Evolutionary conservation across 495 filamentous ascomycete species (phyloP).

Genomic region (Aspergillus wentii): DNA sequence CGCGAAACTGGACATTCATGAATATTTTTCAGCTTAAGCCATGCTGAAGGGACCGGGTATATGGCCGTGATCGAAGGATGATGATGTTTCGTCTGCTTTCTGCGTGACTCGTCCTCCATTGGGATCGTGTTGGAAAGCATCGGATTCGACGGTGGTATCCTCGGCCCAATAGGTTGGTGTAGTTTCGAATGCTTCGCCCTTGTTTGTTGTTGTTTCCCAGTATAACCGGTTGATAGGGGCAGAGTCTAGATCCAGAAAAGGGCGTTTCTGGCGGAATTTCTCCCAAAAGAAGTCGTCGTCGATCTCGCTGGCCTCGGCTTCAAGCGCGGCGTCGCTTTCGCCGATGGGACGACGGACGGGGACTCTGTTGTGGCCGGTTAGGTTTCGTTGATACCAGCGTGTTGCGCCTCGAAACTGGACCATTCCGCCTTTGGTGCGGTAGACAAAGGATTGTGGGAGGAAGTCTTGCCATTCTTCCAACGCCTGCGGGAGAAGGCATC

Average conservation of each 20-base stretch:
- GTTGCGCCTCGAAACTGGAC: constrained; percentile 17
- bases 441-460: constrained; percentile 30
- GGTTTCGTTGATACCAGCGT: constrained; percentile 1
- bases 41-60: too few relatives aligned
- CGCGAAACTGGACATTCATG: too few relatives aligned
- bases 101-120: too few relatives aligned
- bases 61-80: too few relatives aligned
- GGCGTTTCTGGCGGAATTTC: background rate
- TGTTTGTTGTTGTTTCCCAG: too few relatives aligned
- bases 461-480: constrained; percentile 47
- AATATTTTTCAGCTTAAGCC: too few relatives aligned
- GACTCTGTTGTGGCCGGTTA: constrained; percentile 7
- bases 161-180: too few relatives aligned
- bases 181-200: too few relatives aligned
- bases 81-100: too few relatives aligned
- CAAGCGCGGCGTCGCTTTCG: constrained; percentile 3
- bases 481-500: constrained; percentile 33
- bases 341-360: constrained; percentile 13
- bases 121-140: too few relatives aligned
- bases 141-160: too few relatives aligned
- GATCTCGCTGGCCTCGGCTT: constrained; percentile 6
- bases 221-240: constrained; percentile 21
- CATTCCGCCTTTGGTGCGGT: constrained; percentile 22
- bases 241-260: constrained; percentile 10
- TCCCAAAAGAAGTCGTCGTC: constrained; percentile 21